Percentiles rank a stretch among this genome's conserved stretches.
phyloP scores from a whole-genome alignment of 139 green algal genomes.

The Chloropicon primus region DNA sequence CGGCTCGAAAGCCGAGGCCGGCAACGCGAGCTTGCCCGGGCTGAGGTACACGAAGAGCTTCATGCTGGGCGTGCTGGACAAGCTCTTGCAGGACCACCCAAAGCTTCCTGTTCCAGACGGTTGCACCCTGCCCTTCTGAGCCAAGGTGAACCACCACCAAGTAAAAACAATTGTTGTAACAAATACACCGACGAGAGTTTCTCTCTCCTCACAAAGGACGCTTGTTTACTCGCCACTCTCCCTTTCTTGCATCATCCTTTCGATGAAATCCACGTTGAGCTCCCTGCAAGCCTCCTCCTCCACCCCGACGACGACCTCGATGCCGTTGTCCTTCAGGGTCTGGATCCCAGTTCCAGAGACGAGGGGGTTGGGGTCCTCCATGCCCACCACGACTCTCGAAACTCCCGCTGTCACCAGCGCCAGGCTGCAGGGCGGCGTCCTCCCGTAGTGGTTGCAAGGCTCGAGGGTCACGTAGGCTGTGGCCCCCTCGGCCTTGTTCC shows the following conservation, averaged over 20 bases:
- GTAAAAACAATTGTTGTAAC: too few species aligned
- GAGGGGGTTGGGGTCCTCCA: slow-evolving; percentile 77
- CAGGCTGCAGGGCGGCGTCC: slow-evolving; percentile 81
- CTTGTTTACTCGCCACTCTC: too few species aligned
- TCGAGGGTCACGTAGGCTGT: slow-evolving; percentile 98
- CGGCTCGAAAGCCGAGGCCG: too few species aligned
- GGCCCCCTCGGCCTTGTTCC: slow-evolving; percentile 39
- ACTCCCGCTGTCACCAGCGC: slow-evolving; percentile 77
- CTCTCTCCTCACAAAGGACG: too few species aligned
- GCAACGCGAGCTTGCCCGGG: too few species aligned
- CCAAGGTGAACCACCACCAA: too few species aligned
- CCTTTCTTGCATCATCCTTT: slow-evolving; percentile 1
- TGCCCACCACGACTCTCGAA: slow-evolving; percentile 64
- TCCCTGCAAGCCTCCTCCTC: slow-evolving; percentile 15
- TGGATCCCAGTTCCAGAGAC: slow-evolving; percentile 48
- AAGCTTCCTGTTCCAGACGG: too few species aligned
- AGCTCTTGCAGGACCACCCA: too few species aligned
- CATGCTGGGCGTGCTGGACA: too few species aligned
- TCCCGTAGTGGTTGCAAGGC: slow-evolving; percentile 92
- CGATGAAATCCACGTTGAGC: slow-evolving; percentile 22
- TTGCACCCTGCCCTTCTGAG: too few species aligned
- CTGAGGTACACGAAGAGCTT: too few species aligned
- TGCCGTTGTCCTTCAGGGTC: slow-evolving; percentile 19
- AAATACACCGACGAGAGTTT: too few species aligned
- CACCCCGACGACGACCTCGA: slow-evolving; percentile 28